A percentile compares a stretch with the other conserved stretches of the same genome.
Evolutionary conservation across 176 grass and related monocot genomes (phyloP).

Genomic region (Oryza nivara): DNA sequence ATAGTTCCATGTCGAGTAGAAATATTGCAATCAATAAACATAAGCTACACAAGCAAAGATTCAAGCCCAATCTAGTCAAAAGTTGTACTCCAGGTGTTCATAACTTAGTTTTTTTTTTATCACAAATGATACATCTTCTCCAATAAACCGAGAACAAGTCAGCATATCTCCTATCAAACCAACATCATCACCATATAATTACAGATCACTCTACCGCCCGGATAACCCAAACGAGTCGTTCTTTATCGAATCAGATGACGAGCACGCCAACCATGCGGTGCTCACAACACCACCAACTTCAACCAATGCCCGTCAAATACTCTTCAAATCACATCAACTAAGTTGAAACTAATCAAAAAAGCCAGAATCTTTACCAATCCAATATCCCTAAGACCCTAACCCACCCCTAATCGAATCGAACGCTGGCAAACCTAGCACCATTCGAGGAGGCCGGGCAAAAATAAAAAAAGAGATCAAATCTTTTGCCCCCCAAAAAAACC

Average conservation of each 20-base stretch:
- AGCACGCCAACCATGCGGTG: not conserved
- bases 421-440: not conserved
- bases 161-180: not conserved
- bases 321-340: constrained; percentile 19
- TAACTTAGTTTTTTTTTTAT: not conserved
- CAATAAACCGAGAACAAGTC: not conserved
- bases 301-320: constrained; percentile 21
- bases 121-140: not conserved
- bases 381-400: not conserved
- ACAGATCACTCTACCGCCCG: not conserved
- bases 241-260: not conserved
- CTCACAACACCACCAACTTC: not conserved
- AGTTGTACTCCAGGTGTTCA: not conserved
- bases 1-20: not conserved
- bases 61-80: not conserved
- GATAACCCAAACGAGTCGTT: not conserved
- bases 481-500: constrained; percentile 17
- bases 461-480: constrained; percentile 9
- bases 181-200: constrained; percentile 6
- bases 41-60: constrained; percentile 10
- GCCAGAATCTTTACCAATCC: constrained; percentile 11
- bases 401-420: not conserved
- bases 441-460: not conserved
- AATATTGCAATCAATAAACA: not conserved
- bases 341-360: not conserved